Evolutionary conservation across 2,329 filamentous ascomycete species (phyloP).

Genomic region (Ilyonectria destructans): DNA sequence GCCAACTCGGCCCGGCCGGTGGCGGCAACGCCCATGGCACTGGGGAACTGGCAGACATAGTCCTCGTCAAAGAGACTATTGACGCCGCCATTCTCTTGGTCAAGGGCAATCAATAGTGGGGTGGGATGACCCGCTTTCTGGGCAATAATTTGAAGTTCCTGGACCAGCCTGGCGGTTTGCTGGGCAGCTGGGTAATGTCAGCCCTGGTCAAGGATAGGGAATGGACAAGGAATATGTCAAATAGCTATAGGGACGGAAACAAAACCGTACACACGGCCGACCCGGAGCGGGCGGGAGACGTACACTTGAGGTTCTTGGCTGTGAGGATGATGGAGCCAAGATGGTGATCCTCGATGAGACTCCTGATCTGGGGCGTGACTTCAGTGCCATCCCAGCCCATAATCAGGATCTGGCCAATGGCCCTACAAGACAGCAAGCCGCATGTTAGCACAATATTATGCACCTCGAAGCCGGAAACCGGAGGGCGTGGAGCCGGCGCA

Average conservation of each 20-base stretch:
- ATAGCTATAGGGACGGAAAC: neutral
- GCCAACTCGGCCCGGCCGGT: constrained; percentile 89
- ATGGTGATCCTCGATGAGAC: constrained; percentile 87
- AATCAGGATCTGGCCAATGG: constrained; percentile 83
- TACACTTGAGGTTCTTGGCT: constrained; percentile 89
- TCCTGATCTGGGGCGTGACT: constrained; percentile 86
- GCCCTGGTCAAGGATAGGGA: constrained; percentile 34
- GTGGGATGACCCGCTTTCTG: constrained; percentile 91
- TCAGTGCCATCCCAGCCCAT: constrained; percentile 91
- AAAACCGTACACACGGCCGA: constrained; percentile 17
- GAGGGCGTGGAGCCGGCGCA: constrained; percentile 32
- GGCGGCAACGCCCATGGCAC: constrained; percentile 96
- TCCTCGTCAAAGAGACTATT: constrained; percentile 97
- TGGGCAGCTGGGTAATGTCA: constrained; percentile 80
- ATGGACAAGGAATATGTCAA: constrained; percentile 5
- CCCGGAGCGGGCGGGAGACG: constrained; percentile 44
- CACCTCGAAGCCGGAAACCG: neutral
- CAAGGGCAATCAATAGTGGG: constrained; percentile 90
- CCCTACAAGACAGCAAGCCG: constrained; percentile 62
- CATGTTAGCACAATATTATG: constrained; percentile 39
- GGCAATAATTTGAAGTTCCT: constrained; percentile 93
- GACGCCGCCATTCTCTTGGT: constrained; percentile 98
- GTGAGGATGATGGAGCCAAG: constrained; percentile 90
- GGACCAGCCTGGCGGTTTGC: constrained; percentile 88
- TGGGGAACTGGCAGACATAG: constrained; percentile 96